These are phyloP conservation scores for Pelargonium nanum DNA, from an alignment of 345 rosid species.

Conservation along the genomic window DNA sequence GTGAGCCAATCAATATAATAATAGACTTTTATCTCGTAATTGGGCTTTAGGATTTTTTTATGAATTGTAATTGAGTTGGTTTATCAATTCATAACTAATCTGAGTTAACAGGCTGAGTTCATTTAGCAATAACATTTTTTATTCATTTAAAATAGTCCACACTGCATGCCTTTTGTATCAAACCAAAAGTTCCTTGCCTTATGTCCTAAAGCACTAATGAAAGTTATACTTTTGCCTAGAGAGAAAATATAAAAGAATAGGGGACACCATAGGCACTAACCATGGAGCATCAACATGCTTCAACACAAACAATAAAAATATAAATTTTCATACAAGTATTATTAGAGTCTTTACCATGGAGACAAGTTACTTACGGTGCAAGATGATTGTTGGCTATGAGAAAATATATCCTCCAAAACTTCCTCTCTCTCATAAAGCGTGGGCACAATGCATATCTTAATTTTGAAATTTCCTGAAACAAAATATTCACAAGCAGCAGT, in stretches of 20 bases:
- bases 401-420: slow-evolving; percentile 64
- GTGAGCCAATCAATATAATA: no score
- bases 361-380: slow-evolving; percentile 28
- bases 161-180: not conserved
- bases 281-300: not conserved
- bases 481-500: not conserved
- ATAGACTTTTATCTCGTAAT: no score
- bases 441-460: slow-evolving; percentile 59
- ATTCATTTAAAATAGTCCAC: not conserved
- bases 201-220: not conserved
- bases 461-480: slow-evolving; percentile 46
- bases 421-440: slow-evolving; percentile 51
- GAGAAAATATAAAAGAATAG: no score
- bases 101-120: not conserved
- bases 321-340: not conserved
- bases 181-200: not conserved
- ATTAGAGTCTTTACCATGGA: slow-evolving; percentile 4
- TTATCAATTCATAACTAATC: not conserved
- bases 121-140: not conserved
- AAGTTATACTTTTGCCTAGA: not conserved
- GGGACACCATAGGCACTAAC: not conserved
- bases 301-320: not conserved
- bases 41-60: no score
- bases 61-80: not conserved
- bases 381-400: slow-evolving; percentile 44